Evolutionary conservation across 805 yeast genomes (phyloP), one percentile per base, ranked within the genome.

Genomic region (Nakazawaea ishiwadae): DNA sequence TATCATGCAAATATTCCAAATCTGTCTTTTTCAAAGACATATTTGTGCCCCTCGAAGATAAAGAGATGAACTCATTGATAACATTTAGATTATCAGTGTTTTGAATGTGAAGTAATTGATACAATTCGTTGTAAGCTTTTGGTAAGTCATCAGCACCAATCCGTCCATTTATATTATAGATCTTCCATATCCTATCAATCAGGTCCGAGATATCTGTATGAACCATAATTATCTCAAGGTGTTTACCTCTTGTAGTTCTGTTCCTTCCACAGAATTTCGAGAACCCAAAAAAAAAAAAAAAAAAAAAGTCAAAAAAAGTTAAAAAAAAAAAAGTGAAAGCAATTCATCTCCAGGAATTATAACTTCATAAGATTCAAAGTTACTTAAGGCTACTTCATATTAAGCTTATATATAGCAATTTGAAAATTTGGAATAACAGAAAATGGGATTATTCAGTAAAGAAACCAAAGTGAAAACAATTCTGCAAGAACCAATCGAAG

Each of bases 401-500:
- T n/a, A n/a, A n/a, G n/a, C n/a, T n/a, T n/a, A 6, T 23, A 12
- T 4, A 12, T 12, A 20, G 29, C 35, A 32, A 20, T 32, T 32
- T 10, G 27, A 17, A 32, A n/a, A 31, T 16, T 9, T 3, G 8
- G 4, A 4, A 14, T 15, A n/a, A 11, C 31, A 7, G 16, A 29
- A 29, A 10, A 40, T 40, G 43, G 43, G 43, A 14, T 28, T 40
- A 17, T 40, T 40, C 20, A 40, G 44, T 18, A 35, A 31, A 30
- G 35, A 35, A 17, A 23, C 31, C 16, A 29, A 34, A 14, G 33
- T 35, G 32, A 21, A 21, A 4, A 28, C 27, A 11, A 23, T 18
- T 14, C 3, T 24, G 17, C 35, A 29, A n/a, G 39, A 40, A 24
- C 44, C 44, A 21, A 40, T 40, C 6, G 31, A 8, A 3, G 39